Percentiles rank a stretch among this genome's conserved stretches.
These are phyloP conservation scores for Gaertneriomyces semiglobifer DNA, from an alignment of 192 early-diverging fungal genomes.

Conservation along the genomic window DNA sequence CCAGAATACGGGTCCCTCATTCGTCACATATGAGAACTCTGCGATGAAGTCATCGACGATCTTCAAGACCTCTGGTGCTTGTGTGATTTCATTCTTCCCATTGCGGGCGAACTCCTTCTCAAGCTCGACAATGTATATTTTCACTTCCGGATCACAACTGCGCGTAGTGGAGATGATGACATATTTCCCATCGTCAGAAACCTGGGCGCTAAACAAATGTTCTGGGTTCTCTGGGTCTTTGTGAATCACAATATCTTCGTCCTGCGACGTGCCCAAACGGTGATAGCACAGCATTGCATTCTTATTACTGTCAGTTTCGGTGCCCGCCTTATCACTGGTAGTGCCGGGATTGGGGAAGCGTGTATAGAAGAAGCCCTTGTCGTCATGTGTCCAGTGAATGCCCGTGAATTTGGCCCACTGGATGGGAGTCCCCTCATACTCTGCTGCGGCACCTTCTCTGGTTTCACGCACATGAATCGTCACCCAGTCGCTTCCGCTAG, in stretches of 20 bases:
- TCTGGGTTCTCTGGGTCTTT: conserved; percentile 43
- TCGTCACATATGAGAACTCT: conserved; percentile 49
- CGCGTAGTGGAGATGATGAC: conserved; percentile 47
- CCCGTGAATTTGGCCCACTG: conserved; percentile 57
- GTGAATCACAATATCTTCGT: conserved; percentile 58
- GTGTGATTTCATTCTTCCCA: conserved; percentile 5
- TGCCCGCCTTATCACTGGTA: conserved; percentile 48
- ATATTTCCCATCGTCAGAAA: conserved; percentile 60
- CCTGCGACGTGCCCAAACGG: conserved; percentile 52
- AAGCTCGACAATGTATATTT: conserved; percentile 31
- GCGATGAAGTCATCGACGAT: conserved; percentile 55
- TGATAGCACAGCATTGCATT: conserved; percentile 43
- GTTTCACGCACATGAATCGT: conserved; percentile 50
- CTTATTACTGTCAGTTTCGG: conserved; percentile 52
- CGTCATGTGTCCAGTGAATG: conserved; percentile 62
- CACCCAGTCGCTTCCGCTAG: conserved; percentile 65
- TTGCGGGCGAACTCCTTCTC: conserved; percentile 40
- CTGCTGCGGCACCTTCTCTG: conserved; percentile 27
- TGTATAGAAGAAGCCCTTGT: conserved; percentile 68
- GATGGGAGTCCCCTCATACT: conserved; percentile 41
- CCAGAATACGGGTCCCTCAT: conserved; percentile 57
- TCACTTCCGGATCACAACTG: conserved; percentile 42
- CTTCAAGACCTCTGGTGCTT: conserved; percentile 8
- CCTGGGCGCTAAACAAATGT: conserved; percentile 17
- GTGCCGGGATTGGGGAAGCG: conserved; percentile 45